phyloP scores from a whole-genome alignment of 129 eudicot genomes.

The Rutidosis leptorrhynchoides region DNA sequence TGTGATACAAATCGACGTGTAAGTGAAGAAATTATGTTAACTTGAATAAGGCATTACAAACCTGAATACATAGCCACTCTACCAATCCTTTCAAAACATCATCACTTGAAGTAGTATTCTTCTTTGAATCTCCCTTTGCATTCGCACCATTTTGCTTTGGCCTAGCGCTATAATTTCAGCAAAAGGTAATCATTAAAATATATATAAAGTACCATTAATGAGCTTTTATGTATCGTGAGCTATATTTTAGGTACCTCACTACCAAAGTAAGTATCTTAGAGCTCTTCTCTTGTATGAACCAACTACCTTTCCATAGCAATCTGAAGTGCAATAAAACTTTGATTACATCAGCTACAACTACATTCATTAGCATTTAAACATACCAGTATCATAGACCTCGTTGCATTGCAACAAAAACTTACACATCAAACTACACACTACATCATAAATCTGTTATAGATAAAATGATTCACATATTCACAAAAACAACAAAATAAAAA shows the following conservation, averaged over 20 bases:
- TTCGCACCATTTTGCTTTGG: constrained; percentile 43
- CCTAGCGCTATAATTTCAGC: constrained; percentile 50
- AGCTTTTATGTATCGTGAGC: background rate
- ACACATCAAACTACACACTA: constrained; percentile 12
- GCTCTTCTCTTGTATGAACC: constrained; percentile 96
- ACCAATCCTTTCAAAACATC: constrained; percentile 85
- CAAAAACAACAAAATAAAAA: background rate
- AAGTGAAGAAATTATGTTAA: background rate
- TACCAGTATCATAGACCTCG: constrained; percentile 16
- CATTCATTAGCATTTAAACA: constrained; percentile 17
- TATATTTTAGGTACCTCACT: constrained; percentile 52
- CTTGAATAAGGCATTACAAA: constrained; percentile 28
- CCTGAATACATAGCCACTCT: constrained; percentile 97
- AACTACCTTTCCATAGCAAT: constrained; percentile 86
- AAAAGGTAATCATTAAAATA: background rate
- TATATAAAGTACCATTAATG: background rate
- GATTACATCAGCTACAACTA: constrained; percentile 6
- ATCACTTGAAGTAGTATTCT: constrained; percentile 49
- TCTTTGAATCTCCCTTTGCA: constrained; percentile 67
- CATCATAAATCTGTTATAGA: constrained; percentile 16
- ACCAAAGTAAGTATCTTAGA: constrained; percentile 85
- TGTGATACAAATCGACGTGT: background rate
- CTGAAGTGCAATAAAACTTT: constrained; percentile 38
- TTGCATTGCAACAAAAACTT: constrained; percentile 5
- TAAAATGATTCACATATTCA: background rate